Base-by-base conservation (phyloP, 2,329 filamentous ascomycete genomes). In the Aureobasidium zeae region DNA sequence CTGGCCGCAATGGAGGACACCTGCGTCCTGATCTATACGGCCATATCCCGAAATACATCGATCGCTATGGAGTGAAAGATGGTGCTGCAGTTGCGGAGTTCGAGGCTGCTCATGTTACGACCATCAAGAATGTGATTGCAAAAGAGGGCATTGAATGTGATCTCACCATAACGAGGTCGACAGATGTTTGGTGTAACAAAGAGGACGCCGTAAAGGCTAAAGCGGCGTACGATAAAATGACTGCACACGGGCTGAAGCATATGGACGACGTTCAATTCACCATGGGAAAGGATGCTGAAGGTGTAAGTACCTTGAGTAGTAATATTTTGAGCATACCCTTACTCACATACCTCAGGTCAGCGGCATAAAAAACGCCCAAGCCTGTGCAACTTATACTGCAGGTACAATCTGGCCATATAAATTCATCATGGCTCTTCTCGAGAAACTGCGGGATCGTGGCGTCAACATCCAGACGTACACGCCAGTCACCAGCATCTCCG, bases 401-500 rank as follows among this genome's bases (percentile, higher is more conserved):
- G 81, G 74, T 0, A 77, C 74, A 52, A 55, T 85, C 25, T 85
- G 81, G 81, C 83, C 85, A 0, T 88, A 89, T 61, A 88, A 87
- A 63, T 72, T 89, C 12, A 77, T 91, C 2, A 67, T 75, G 2
- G 81, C 79, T 63, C 68, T 87, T 0, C 64, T 93, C 1, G 76
- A 82, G 57, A 61, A 82, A 0, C 56, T 71, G 3, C 57, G 66
- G 19, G 58, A 58, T 1, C 61, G 55, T 2, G 56, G 55, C n/a
- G 77, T 86, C 52, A 86, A 86, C 53, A 67, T 88, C 16, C 83
- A 87, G 61, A 86, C 82, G 3, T 76, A 71, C 45, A 87, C 83
- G 5, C 74, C 81, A 0, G 82, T 78, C 2, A 28, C 24, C 22
- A 13, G 13, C 1, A 49, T 46, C 3, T 19, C 48, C 1, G 50